phyloP scores from a whole-genome alignment of 345 rosid species.

The Noccaea bulbosa region DNA sequence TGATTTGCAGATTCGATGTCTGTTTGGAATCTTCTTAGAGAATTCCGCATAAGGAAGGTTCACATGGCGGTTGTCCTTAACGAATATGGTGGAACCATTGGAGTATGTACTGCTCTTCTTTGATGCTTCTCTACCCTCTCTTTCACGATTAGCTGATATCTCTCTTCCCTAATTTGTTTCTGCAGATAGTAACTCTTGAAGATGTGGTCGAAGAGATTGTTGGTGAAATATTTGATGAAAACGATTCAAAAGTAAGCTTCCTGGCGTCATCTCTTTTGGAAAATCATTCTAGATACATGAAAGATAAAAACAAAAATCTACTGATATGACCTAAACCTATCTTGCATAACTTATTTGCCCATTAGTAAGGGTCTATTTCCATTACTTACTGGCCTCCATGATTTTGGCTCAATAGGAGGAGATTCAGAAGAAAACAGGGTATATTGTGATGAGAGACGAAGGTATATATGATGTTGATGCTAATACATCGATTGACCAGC shows the following conservation, averaged over 20 bases:
- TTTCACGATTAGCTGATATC: conserved; percentile 22
- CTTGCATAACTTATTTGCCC: not conserved
- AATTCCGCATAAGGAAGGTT: conserved; percentile 96
- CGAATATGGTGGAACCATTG: conserved; percentile 97
- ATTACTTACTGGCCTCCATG: not conserved
- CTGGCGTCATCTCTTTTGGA: conserved; percentile 20
- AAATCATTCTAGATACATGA: conserved; percentile 2
- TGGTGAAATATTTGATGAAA: conserved; percentile 98
- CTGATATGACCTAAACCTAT: conserved; percentile 8
- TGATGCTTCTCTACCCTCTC: conserved; percentile 23
- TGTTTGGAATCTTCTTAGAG: conserved; percentile 99
- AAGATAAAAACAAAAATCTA: not conserved
- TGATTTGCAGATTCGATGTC: conserved; percentile 92
- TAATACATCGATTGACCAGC: conserved; percentile 94
- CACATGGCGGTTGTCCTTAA: conserved; percentile 99
- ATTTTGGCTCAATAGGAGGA: conserved; percentile 70
- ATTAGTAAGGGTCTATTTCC: conserved; percentile 21
- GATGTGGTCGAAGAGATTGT: conserved; percentile 99
- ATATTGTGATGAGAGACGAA: conserved; percentile 94
- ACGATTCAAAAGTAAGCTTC: conserved; percentile 82
- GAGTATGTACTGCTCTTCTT: conserved; percentile 61
- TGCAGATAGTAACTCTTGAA: conserved; percentile 92
- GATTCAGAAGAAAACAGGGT: conserved; percentile 98
- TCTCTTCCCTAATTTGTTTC: conserved; percentile 28
- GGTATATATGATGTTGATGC: conserved; percentile 97